Percentiles rank a stretch among this genome's conserved stretches.
Evolutionary conservation across 768 basidiomycete species (phyloP).

Genomic region (Lanmaoa rubissima): DNA sequence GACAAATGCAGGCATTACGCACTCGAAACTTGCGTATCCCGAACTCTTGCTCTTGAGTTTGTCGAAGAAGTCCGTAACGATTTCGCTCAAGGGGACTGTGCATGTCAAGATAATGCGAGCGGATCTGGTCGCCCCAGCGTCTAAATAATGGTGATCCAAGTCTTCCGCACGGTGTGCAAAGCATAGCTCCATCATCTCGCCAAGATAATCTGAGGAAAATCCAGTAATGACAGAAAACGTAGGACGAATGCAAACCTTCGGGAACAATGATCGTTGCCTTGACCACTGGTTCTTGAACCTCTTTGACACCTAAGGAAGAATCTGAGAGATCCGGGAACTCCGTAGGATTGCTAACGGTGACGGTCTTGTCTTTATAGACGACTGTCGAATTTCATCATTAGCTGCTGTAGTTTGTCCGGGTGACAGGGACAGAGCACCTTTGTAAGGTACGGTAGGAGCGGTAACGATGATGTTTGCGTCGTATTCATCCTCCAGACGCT

Average conservation of each 20-base stretch:
- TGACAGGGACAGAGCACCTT: conserved; percentile 43
- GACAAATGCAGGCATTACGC: conserved; percentile 28
- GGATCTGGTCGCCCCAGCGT: conserved; percentile 39
- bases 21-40: conserved; percentile 93
- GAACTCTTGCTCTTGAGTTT: conserved; percentile 90
- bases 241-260: conserved; percentile 55
- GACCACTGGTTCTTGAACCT: conserved; percentile 90
- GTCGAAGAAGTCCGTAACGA: conserved; percentile 95
- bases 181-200: conserved; percentile 95
- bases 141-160: conserved; percentile 82
- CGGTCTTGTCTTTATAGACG: conserved; percentile 61
- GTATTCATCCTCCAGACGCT: conserved; percentile 95
- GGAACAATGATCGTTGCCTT: conserved; percentile 94
- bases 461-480: conserved; percentile 94
- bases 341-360: conserved; percentile 85
- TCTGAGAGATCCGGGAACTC: conserved; percentile 89
- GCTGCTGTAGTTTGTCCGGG: not conserved
- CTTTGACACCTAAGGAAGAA: conserved; percentile 53
- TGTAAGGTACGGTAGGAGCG: conserved; percentile 93
- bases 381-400: conserved; percentile 44
- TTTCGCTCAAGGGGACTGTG: conserved; percentile 83
- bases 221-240: not conserved
- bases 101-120: conserved; percentile 81
- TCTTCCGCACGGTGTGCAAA: conserved; percentile 81
- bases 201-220: conserved; percentile 70